Evolutionary conservation across 2,329 filamentous ascomycete genomes (phyloP).

Genomic region (Neofusicoccum parvum): DNA sequence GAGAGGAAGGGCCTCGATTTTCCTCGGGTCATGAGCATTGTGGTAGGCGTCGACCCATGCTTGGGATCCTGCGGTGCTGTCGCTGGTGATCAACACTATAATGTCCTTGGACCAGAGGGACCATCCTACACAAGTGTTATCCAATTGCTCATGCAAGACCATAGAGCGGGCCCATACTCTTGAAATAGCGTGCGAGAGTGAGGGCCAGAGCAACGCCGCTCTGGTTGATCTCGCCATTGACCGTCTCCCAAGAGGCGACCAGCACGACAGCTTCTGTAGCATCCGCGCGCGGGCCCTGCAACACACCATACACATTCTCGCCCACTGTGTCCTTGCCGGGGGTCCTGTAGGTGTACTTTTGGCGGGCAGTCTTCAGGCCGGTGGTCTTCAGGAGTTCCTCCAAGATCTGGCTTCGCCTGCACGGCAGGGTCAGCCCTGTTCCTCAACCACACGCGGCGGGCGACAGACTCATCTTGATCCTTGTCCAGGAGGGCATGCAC

Average conservation of each 20-base stretch:
- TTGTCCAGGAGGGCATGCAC: slow-evolving; percentile 62
- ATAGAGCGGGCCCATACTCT: slow-evolving; percentile 55
- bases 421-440: slow-evolving; percentile 35
- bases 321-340: slow-evolving; percentile 74
- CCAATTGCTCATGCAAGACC: not conserved
- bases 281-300: slow-evolving; percentile 91
- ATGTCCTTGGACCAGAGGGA: slow-evolving; percentile 99
- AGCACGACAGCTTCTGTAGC: slow-evolving; percentile 96
- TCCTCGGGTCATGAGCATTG: slow-evolving; percentile 73
- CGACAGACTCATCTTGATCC: slow-evolving; percentile 39
- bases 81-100: slow-evolving; percentile 84
- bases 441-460: not conserved
- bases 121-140: slow-evolving; percentile 62
- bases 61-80: slow-evolving; percentile 87
- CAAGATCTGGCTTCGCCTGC: slow-evolving; percentile 65
- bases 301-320: slow-evolving; percentile 90
- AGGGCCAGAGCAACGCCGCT: slow-evolving; percentile 86
- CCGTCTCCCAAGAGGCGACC: slow-evolving; percentile 85
- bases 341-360: slow-evolving; percentile 83
- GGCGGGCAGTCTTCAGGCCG: slow-evolving; percentile 83
- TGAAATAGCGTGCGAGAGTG: slow-evolving; percentile 91
- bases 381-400: slow-evolving; percentile 74
- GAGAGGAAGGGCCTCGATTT: slow-evolving; percentile 75
- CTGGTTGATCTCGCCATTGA: slow-evolving; percentile 75
- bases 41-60: slow-evolving; percentile 99